phyloP scores from a whole-genome alignment of 352 stramenopile genomes.

The Globisporangium apiculatum region DNA sequence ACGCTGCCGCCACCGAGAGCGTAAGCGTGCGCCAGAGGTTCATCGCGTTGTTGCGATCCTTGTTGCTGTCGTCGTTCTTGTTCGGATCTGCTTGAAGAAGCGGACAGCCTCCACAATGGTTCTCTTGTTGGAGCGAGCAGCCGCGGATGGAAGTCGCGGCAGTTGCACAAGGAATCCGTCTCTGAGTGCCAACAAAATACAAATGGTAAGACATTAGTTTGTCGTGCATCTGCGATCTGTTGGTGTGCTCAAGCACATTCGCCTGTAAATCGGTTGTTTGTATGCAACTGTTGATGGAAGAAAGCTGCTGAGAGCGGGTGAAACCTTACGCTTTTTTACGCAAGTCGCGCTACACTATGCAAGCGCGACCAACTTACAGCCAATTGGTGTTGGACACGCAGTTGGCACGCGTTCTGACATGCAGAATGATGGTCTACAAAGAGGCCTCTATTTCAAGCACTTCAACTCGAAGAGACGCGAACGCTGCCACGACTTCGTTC shows the following conservation, averaged over 20 bases:
- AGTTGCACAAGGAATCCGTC: no score
- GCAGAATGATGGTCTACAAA: no score
- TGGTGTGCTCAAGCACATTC: neutral
- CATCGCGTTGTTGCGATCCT: constrained; percentile 23
- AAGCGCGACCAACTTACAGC: neutral
- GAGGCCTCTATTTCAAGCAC: no score
- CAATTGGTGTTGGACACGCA: constrained; percentile 7
- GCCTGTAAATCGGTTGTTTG: neutral
- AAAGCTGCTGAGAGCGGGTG: neutral
- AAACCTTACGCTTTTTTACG: neutral
- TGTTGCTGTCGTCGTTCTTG: neutral
- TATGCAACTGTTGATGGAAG: neutral
- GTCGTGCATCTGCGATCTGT: neutral
- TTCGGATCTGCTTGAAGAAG: constrained; percentile 1
- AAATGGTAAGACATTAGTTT: neutral
- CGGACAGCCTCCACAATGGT: neutral
- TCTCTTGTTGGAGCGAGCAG: neutral
- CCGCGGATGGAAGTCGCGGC: neutral
- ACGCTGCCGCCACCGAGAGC: constrained; percentile 14
- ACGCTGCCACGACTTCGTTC: neutral
- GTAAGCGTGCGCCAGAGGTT: constrained; percentile 74
- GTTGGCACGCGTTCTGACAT: neutral
- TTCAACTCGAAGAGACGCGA: constrained; percentile 9
- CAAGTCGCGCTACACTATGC: no score
- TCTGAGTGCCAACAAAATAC: neutral